A percentile compares a stretch with the other conserved stretches of the same genome.
phyloP scores from a whole-genome alignment of 1,284 basidiomycete genomes.

The Cutaneotrichosporon cavernicola region DNA sequence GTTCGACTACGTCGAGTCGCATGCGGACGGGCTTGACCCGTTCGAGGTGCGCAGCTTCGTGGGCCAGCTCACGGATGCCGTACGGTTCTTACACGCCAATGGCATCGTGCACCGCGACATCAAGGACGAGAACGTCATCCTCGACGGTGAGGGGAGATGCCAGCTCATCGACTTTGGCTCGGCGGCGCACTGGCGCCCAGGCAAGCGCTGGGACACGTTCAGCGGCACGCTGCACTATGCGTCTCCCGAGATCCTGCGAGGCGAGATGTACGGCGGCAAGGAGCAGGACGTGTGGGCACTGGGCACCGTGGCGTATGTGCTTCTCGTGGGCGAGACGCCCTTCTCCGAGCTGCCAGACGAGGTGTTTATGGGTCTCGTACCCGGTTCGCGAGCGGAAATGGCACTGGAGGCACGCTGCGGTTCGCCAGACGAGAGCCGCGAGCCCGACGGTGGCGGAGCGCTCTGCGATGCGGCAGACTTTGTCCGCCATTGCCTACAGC shows the following conservation, averaged over 20 bases:
- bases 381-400: constrained; percentile 34
- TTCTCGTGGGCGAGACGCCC: constrained; percentile 92
- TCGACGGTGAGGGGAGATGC: constrained; percentile 60
- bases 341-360: constrained; percentile 62
- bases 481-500: constrained; percentile 49
- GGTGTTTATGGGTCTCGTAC: constrained; percentile 39
- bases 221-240: constrained; percentile 84
- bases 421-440: constrained; percentile 39
- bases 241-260: constrained; percentile 91
- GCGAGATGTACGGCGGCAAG: constrained; percentile 90
- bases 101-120: constrained; percentile 97
- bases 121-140: constrained; percentile 92
- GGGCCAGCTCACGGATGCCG: constrained; percentile 89
- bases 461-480: constrained; percentile 50
- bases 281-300: constrained; percentile 99
- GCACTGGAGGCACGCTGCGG: constrained; percentile 43
- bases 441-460: constrained; percentile 49
- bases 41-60: constrained; percentile 77
- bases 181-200: constrained; percentile 67
- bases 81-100: constrained; percentile 84
- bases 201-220: constrained; percentile 93
- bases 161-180: constrained; percentile 93
- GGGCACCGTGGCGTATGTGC: constrained; percentile 94
- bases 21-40: constrained; percentile 79
- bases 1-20: constrained; percentile 90